Base-by-base conservation (phyloP, 345 rosid genomes). In the Streptanthus diversifolius region DNA sequence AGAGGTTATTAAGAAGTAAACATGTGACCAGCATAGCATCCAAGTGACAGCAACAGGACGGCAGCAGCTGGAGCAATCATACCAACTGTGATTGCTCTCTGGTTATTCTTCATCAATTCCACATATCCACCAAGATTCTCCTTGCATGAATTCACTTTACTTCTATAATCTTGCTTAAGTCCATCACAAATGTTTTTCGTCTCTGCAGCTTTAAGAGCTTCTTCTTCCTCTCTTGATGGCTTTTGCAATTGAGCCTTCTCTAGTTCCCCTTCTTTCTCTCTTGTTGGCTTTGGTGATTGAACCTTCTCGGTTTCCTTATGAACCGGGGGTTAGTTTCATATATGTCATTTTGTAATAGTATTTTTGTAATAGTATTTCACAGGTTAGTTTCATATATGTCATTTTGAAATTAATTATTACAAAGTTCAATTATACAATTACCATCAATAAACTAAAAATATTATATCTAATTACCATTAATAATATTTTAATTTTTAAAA, bases 71-170 rank as follows among this genome's bases (percentile, higher is more conserved):
- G 73, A 39, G 43, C 66, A 55, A 76, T 39, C 75, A 76, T 9
- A 45, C 75, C 66, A 25, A 67, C 44, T 17, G 75, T 63, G 17
- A 70, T 15, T 21, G 53, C 55, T 36, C 49, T 70, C 17, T 9
- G 59, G 33, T 76, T 64, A 13, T 70, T 64, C 80, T 70, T 76
- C 72, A 76, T 64, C 75, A 69, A 13, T 47, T 37, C 29, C 24
- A 76, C 6, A 70, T 76, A 76, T 11, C 76, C 80, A 36, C 80
- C 75, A 47, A 70, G 59, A 63, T 68, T 62, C 52, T 76, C 74
- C 33, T 76, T 76, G 74, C 40, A 52, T 52, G 24, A 68, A 51
- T 68, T 59, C 47, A 67, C 68, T 19, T 41, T 75, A 43, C 49
- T 40, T 61, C 25, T 55, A 43, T 60, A 52, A 36, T 62, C 74